Base-by-base conservation (phyloP, 2,329 filamentous ascomycete genomes). In the Aaosphaeria arxii region DNA sequence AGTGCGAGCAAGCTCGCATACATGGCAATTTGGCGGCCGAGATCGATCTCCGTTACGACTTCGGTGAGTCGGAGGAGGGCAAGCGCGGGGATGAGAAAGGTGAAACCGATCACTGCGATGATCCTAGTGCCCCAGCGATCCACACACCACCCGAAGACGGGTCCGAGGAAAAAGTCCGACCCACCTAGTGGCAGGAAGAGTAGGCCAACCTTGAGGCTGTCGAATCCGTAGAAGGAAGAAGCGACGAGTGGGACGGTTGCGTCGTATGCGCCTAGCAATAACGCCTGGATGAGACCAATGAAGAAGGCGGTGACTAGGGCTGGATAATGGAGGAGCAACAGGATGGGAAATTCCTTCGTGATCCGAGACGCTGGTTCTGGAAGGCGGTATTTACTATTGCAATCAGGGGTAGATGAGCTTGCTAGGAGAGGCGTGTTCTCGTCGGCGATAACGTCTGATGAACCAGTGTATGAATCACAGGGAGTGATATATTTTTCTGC, bases 181-280 rank as follows among this genome's bases (percentile, higher is more conserved):
- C 66, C 59, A 1, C 73, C 73, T 0, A 78, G 60, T 1, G 76
- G 70, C 3, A 78, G 54, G 59, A 78, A 78, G 4, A 79, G 62
- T 0, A 77, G 61, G 5, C 76, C 76, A 2, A 64, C 63, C 45
- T 58, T 59, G 6, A 78, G 58, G 1, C 73, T 74, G 50, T 71
- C 64, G 58, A 78, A 78, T 40, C 58, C 61, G 51, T 74, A 78
- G 39, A 69, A 59, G n/a, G 71, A 59, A 40, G 68, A 59, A 7
- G 74, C 74, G 4, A 72, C 67, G 1, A 72, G 70, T 1, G 76
- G 75, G 5, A 79, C 64, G 0, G 76, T 79, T 33, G 75, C 72
- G 54, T 79, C 76, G 53, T 76, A 78, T 36, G 70, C 29, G 59
- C 73, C 44, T 71, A 69, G 36, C 67, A 63, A 55, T 74, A 74